Conservation (phyloP, 2,329 filamentous ascomycete genomes). For the Knoxdaviesia proteae region DNA sequence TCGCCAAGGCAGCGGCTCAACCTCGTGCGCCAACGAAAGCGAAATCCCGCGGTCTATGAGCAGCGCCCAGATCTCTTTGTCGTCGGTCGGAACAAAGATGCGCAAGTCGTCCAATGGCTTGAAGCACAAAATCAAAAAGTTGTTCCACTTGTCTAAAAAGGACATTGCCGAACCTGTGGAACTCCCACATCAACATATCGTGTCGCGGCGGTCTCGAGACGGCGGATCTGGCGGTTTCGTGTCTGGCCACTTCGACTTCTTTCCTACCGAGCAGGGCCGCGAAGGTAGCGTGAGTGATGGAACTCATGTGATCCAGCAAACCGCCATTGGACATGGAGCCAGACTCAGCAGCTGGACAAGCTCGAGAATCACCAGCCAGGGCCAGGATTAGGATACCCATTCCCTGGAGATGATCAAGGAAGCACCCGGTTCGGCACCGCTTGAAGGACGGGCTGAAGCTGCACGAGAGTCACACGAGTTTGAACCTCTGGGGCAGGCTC, state of each 20-base stretch:
- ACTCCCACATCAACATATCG: conserved; percentile 8
- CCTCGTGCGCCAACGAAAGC: conserved; percentile 3
- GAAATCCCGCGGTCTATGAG: conserved; percentile 1
- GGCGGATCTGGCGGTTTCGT: not conserved
- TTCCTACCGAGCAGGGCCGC: not conserved
- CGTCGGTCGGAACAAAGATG: conserved; percentile 15
- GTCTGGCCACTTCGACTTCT: conserved; percentile 4
- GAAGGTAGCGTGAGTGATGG: too few relatives aligned
- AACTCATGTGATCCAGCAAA: not conserved
- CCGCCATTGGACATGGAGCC: not conserved
- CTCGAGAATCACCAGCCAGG: conserved; percentile 20
- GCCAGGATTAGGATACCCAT: conserved; percentile 28
- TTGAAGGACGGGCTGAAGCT: not conserved
- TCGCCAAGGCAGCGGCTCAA: conserved; percentile 17
- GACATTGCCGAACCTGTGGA: conserved; percentile 11
- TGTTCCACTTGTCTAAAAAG: conserved; percentile 25
- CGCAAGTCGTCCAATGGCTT: conserved; percentile 42
- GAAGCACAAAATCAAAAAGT: conserved; percentile 36
- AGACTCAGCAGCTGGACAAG: conserved; percentile 31
- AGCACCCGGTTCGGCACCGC: conserved; percentile 10
- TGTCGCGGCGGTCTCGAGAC: not conserved
- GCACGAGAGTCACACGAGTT: not conserved
- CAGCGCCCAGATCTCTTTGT: conserved; percentile 3
- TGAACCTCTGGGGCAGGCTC: not conserved
- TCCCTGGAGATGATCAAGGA: conserved; percentile 46